Conservation (phyloP, 176 grass and related monocot genomes). For the Carex kokanica region DNA sequence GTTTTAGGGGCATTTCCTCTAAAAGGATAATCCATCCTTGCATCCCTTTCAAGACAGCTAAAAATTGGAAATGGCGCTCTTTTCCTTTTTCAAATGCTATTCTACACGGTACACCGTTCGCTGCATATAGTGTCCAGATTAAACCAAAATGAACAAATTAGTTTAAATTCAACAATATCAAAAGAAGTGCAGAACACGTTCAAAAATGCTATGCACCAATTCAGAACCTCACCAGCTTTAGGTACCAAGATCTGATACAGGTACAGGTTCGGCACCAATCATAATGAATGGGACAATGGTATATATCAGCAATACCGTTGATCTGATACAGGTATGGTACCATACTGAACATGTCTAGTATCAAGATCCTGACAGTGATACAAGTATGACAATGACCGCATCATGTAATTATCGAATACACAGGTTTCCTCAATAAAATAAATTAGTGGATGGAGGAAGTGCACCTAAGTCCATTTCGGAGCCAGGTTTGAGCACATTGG, state of each 20-base stretch:
- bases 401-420: not conserved
- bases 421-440: not conserved
- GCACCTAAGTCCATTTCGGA: conserved; percentile 82
- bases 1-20: conserved; percentile 78
- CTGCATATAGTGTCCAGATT: conserved; percentile 38
- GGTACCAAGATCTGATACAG: not conserved
- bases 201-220: not conserved
- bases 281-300: conserved; percentile 21
- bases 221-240: not conserved
- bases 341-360: not conserved
- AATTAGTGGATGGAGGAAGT: not conserved
- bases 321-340: not conserved
- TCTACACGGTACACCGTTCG: conserved; percentile 71
- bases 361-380: not conserved
- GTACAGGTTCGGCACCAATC: not conserved
- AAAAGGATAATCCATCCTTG: conserved; percentile 93
- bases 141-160: conserved; percentile 14
- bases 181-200: not conserved
- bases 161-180: not conserved
- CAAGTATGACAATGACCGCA: not conserved
- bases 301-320: not conserved
- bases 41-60: conserved; percentile 58
- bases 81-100: conserved; percentile 99
- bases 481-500: conserved; percentile 60
- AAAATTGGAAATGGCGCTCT: conserved; percentile 85